A percentile compares a stretch with the other conserved stretches of the same genome.
Evolutionary conservation across 2,329 filamentous ascomycete species (phyloP).

Genomic region (Fusarium drepaniforme): DNA sequence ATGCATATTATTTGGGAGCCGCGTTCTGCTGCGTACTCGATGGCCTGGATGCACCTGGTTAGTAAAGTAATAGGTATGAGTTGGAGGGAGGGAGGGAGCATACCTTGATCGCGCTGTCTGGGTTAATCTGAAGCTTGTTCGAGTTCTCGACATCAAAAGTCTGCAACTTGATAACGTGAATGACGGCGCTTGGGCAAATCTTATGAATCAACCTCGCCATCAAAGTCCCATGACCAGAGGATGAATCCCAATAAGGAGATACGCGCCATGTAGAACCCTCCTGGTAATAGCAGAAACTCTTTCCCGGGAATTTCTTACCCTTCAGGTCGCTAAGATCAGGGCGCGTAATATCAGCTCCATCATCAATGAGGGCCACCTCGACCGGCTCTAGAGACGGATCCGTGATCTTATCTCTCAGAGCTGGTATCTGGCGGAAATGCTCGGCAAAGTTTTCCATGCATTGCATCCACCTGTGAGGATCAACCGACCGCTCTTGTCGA

Average conservation of each 20-base stretch:
- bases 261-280: slow-evolving; percentile 7
- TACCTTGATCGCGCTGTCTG: slow-evolving; percentile 3
- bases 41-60: not conserved
- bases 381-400: slow-evolving; percentile 2
- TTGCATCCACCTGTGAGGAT: slow-evolving; percentile 17
- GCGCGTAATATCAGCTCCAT: slow-evolving; percentile 10
- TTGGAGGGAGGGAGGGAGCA: not conserved
- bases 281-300: slow-evolving; percentile 11
- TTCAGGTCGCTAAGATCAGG: slow-evolving; percentile 1
- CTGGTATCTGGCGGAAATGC: slow-evolving; percentile 1
- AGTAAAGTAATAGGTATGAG: not conserved
- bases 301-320: slow-evolving; percentile 1
- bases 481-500: not conserved
- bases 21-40: slow-evolving; percentile 8
- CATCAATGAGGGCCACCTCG: slow-evolving; percentile 12
- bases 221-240: slow-evolving; percentile 9
- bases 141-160: not conserved
- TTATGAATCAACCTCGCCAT: slow-evolving; percentile 14
- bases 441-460: slow-evolving; percentile 13
- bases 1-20: slow-evolving; percentile 7
- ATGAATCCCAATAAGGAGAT: slow-evolving; percentile 16
- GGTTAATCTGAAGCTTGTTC: slow-evolving; percentile 11
- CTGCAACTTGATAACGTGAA: slow-evolving; percentile 15
- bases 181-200: slow-evolving; percentile 13
- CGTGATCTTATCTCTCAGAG: slow-evolving; percentile 2